Conservation (phyloP, 2,329 filamentous ascomycete genomes). For the Pleomassaria siparia region DNA sequence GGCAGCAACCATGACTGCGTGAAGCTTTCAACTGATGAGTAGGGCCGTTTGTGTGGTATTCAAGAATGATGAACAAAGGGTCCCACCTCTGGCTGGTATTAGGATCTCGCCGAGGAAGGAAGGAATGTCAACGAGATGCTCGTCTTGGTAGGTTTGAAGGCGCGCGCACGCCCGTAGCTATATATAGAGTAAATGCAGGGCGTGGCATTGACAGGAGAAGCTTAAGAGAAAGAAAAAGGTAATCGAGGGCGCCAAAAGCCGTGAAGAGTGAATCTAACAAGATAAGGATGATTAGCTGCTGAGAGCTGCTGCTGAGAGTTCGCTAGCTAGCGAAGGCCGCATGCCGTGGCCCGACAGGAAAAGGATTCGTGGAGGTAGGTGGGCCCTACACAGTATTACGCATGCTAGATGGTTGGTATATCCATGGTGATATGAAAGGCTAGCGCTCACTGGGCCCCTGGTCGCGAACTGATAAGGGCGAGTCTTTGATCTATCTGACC, state of each 20-base stretch:
- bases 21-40: conserved; percentile 2
- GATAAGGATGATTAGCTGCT: too few relatives aligned
- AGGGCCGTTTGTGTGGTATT: not conserved
- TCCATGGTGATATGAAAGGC: conserved; percentile 13
- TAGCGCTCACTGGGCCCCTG: conserved; percentile 15
- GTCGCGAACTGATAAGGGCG: conserved; percentile 21
- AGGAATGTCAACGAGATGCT: conserved; percentile 4
- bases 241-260: conserved; percentile 4
- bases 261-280: conserved; percentile 9
- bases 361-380: conserved; percentile 12
- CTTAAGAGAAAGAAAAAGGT: conserved; percentile 15
- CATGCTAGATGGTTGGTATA: too few relatives aligned
- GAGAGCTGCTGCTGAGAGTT: conserved; percentile 7
- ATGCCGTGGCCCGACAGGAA: conserved; percentile 9
- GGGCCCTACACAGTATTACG: too few relatives aligned
- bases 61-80: not conserved
- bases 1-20: conserved; percentile 8
- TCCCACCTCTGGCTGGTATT: conserved; percentile 3
- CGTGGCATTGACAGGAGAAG: conserved; percentile 7
- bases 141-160: not conserved
- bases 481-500: conserved; percentile 11
- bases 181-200: conserved; percentile 15
- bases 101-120: conserved; percentile 1
- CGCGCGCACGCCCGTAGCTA: conserved; percentile 12
- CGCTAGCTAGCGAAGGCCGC: conserved; percentile 9